Evolutionary conservation across 495 filamentous ascomycete species (phyloP), one percentile per base, ranked within the genome.

Genomic region (Neurospora intermedia): DNA sequence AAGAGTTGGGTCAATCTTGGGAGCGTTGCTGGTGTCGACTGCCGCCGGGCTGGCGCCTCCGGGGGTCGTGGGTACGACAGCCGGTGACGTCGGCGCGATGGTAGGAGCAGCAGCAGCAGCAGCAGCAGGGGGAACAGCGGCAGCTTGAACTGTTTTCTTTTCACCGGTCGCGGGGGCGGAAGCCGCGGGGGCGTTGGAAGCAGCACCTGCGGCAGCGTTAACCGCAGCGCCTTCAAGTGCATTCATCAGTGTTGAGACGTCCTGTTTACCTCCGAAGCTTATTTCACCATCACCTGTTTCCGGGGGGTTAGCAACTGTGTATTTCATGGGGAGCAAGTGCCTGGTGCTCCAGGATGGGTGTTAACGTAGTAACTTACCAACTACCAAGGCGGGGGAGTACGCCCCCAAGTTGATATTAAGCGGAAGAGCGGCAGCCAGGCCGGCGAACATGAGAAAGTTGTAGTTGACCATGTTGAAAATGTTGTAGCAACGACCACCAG

Each of bases 201-300:
- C 74, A 31, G 76, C 78, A 69, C 78, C 74, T 48, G 80, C 77
- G 20, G 83, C 83, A 7, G 82, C 81, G 75, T 79, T 83, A 54
- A 86, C 83, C 40, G 85, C 85, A 43, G 85, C 84, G 69, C 85
- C 85, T 79, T 85, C 83, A 69, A 86, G 78, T 69, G 82, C 84
- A 72, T 82, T 85, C 76, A 87, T 83, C 71, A 86, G 74, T 69
- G 79, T 80, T 43, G 85, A 82, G 10, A 88, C 87, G 77, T 84
- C 81, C 80, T 87, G 84, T 69, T 82, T 82, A 48, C 84, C 83
- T 72, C 86, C 86, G 74, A 88, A 87, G 74, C 86, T 88, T 75
- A 88, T 88, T 81, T 89, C 87, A 82, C 87, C 87, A 84, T 88
- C 86, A 88, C 87, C 87, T 85, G 85, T 85, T 78, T 84, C 80